phyloP scores from a whole-genome alignment of 2,329 filamentous ascomycete species.

The Pseudomassariella vexata region DNA sequence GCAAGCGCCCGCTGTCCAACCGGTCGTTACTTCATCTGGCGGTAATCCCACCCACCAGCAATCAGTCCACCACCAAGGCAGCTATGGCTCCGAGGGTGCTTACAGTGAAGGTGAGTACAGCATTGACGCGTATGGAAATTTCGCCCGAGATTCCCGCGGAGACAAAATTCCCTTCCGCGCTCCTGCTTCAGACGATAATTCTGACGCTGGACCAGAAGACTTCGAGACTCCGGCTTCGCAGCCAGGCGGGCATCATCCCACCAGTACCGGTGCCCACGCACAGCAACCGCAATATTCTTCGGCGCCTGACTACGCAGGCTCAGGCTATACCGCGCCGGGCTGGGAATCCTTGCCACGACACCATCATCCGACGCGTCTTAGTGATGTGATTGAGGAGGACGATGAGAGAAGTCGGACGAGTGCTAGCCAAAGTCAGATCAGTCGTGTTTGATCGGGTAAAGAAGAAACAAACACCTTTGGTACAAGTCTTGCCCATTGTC shows the following conservation, averaged over 20 bases:
- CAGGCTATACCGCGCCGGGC: slow-evolving; percentile 59
- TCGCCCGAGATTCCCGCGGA: slow-evolving; percentile 55
- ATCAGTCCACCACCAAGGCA: slow-evolving; percentile 38
- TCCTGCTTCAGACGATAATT: slow-evolving; percentile 36
- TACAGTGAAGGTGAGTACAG: slow-evolving; percentile 70
- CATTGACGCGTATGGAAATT: slow-evolving; percentile 55
- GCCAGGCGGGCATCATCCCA: slow-evolving; percentile 24
- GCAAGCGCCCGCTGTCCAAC: slow-evolving; percentile 36
- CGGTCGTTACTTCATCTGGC: slow-evolving; percentile 31
- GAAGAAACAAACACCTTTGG: too few species aligned
- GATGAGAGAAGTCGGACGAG: slow-evolving; percentile 75
- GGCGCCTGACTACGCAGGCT: slow-evolving; percentile 58
- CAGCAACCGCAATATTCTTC: slow-evolving; percentile 29
- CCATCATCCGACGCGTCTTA: slow-evolving; percentile 82
- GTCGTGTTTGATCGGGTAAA: slow-evolving; percentile 39
- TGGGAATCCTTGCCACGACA: slow-evolving; percentile 73
- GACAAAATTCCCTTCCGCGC: slow-evolving; percentile 49
- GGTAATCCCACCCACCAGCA: slow-evolving; percentile 38
- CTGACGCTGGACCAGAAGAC: slow-evolving; percentile 42
- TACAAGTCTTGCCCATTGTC: too few species aligned
- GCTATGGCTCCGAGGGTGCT: slow-evolving; percentile 53
- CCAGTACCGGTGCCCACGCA: slow-evolving; percentile 13
- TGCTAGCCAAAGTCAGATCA: slow-evolving; percentile 59
- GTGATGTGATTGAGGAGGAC: slow-evolving; percentile 82
- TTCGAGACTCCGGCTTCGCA: slow-evolving; percentile 49